Evolutionary conservation across 1,139 yeast genomes (phyloP), one percentile per base, ranked within the genome.

Genomic region (Eremothecium coryli): DNA sequence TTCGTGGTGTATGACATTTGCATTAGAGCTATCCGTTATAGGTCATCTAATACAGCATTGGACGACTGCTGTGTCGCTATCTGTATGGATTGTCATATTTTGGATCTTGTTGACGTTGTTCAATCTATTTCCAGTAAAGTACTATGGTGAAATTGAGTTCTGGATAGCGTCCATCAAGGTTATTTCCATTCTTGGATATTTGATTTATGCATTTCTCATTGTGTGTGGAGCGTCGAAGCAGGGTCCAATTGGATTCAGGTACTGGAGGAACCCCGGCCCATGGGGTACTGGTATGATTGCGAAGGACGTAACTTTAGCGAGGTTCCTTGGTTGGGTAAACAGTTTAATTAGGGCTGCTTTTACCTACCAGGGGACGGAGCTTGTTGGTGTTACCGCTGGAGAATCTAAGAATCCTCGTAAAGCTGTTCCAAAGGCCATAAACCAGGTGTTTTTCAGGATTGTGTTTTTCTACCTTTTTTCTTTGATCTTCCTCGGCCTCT

Each of bases 201-300:
- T 81, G 42, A 56, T 81, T 29, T 79, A 78, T 50, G 78, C 84
- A 34, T 63, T 82, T 36, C 67, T 77, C 56, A 76, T 77, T 67
- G 84, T 78, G 15, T 77, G 85, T 55, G 93, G 93, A 46, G 86
- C 81, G 8, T 80, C 82, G 37, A 51, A 61, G 31, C 65, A 73
- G 5, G 88, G 90, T 14, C 81, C 88, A 10, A 71, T 82, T 31
- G 93, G 90, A 5, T 81, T 80, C 66, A 69, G 86, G 56, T 85
- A 86, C 64, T 88, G 96, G 96, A 75, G 88, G 60, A 64, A 86
- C 52, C 95, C 95, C 3, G 95, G 95, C 35, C 78, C 95, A 2
- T 84, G 71, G 76, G 86, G 84, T 43, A 64, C 63, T 32, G 81
- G 70, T 65, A 56, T 44, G 63, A 75, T 41, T 57, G 68, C 72